phyloP scores from a whole-genome alignment of 352 stramenopile species.

The Phytophthora parvispora region DNA sequence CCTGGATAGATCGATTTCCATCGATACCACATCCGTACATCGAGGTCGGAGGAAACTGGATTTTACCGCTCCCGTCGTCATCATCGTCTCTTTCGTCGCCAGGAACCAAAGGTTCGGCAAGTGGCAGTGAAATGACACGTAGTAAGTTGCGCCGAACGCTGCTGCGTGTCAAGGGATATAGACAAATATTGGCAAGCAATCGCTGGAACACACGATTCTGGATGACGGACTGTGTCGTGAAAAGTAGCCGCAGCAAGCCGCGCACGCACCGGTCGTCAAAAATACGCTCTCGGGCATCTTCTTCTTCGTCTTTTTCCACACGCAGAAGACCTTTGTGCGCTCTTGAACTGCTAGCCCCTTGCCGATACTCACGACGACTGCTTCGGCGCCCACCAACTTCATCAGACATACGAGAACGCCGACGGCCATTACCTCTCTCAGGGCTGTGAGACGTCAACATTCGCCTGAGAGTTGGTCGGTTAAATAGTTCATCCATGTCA shows the following conservation, averaged over 20 bases:
- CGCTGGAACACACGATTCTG: constrained; percentile 88
- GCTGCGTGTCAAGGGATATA: constrained; percentile 78
- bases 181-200: constrained; percentile 80
- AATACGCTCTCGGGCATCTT: constrained; percentile 65
- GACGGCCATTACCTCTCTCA: constrained; percentile 52
- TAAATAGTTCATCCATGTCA: constrained; percentile 76
- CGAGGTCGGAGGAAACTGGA: constrained; percentile 60
- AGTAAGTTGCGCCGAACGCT: constrained; percentile 74
- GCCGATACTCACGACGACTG: constrained; percentile 43
- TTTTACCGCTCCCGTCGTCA: constrained; percentile 43
- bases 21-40: constrained; percentile 67
- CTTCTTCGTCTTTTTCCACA: constrained; percentile 82
- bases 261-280: constrained; percentile 76
- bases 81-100: constrained; percentile 47
- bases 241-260: constrained; percentile 77
- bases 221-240: constrained; percentile 85
- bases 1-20: constrained; percentile 35
- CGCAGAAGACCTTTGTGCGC: constrained; percentile 68
- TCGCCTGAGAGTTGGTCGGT: constrained; percentile 76
- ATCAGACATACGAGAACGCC: constrained; percentile 55
- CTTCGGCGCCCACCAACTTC: constrained; percentile 57
- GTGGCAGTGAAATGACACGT: constrained; percentile 64
- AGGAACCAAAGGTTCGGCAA: constrained; percentile 52
- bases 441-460: constrained; percentile 84
- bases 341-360: constrained; percentile 18